Evolutionary conservation across 306 rosid species (phyloP).

Genomic region (Quercus rubra): DNA sequence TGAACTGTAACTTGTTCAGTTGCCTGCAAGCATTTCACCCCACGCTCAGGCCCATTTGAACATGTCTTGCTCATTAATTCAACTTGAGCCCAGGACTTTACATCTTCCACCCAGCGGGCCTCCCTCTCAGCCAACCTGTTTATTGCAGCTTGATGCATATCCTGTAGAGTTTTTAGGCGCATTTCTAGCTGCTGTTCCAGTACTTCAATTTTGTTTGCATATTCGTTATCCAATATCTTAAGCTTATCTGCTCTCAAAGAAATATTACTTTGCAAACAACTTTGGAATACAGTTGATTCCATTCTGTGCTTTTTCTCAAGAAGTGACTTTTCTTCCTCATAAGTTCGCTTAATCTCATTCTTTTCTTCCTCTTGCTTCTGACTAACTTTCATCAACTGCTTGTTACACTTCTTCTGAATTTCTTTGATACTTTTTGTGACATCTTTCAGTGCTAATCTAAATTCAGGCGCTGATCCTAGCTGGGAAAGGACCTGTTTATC

Average conservation of each 20-base stretch:
- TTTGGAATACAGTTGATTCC: constrained; percentile 31
- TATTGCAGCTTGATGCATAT: constrained; percentile 32
- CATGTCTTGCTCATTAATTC: constrained; percentile 39
- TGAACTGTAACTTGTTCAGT: constrained; percentile 21
- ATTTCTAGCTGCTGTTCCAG: constrained; percentile 28
- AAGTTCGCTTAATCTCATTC: constrained; percentile 10
- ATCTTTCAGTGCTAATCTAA: neutral
- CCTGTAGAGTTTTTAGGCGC: constrained; percentile 44
- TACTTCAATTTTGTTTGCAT: constrained; percentile 27
- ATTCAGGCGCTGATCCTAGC: constrained; percentile 17
- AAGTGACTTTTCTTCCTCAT: constrained; percentile 27
- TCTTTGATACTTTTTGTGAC: constrained; percentile 44
- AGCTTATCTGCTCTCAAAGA: constrained; percentile 32
- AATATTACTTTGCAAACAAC: constrained; percentile 25
- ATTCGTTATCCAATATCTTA: constrained; percentile 22
- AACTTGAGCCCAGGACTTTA: constrained; percentile 41
- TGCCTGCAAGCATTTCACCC: constrained; percentile 27
- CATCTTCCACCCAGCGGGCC: constrained; percentile 44
- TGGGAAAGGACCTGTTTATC: constrained; percentile 16
- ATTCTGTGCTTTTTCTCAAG: constrained; percentile 29
- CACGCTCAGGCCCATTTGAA: constrained; percentile 16
- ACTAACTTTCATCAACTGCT: constrained; percentile 35
- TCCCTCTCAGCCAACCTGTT: constrained; percentile 34
- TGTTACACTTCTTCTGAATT: constrained; percentile 50
- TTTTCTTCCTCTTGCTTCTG: constrained; percentile 38